Conservation (phyloP, 352 stramenopile species). For the Globisporangium uncinulatum region DNA sequence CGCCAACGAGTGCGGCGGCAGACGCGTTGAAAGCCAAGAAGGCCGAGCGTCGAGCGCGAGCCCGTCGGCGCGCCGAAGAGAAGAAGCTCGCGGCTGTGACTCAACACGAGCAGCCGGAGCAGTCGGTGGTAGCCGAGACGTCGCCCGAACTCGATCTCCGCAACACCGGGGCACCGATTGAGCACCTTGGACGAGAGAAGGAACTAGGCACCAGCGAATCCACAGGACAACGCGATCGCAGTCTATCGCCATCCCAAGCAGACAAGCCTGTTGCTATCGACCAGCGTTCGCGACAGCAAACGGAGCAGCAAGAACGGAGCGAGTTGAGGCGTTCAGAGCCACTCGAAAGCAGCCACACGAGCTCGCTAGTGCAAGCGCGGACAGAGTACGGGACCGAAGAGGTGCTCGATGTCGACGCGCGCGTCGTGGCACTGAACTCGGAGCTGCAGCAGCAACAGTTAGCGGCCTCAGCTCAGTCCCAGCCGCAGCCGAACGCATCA, state of each 20-base stretch:
- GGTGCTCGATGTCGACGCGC: constrained; percentile 5
- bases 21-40: constrained; percentile 10
- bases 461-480: background rate
- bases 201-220: too few species aligned
- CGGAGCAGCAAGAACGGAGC: background rate
- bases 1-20: background rate
- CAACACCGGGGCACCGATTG: background rate
- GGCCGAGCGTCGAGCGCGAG: constrained; percentile 2
- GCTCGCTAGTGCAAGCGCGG: constrained; percentile 1
- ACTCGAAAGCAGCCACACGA: constrained; percentile 57
- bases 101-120: background rate
- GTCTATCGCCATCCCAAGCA: too few species aligned
- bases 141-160: background rate
- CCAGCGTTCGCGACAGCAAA: background rate
- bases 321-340: constrained; percentile 15
- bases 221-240: too few species aligned
- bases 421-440: background rate
- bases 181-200: too few species aligned
- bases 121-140: too few species aligned
- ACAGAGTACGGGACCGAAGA: constrained; percentile 10
- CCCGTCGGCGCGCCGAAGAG: constrained; percentile 5
- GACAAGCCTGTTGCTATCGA: too few species aligned
- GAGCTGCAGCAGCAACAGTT: background rate
- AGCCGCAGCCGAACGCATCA: background rate
- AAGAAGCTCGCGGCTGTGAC: constrained; percentile 1